Conservation (phyloP, 257 asterid species). For the Leonotis leonurus region DNA sequence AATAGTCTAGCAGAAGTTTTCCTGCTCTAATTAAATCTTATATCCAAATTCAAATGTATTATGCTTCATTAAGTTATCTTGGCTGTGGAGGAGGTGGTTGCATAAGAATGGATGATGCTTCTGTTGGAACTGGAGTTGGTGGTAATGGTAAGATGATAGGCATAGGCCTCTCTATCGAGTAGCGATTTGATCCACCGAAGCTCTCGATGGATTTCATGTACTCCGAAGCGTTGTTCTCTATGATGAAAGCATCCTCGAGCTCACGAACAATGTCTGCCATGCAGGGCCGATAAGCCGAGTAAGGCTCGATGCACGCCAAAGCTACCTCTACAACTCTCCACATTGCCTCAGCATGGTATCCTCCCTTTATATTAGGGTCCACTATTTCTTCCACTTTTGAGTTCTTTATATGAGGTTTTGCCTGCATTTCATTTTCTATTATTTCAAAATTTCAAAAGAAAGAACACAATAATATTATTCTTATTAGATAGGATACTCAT, state of each 20-base stretch:
- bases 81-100: slow-evolving; percentile 62
- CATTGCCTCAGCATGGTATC: slow-evolving; percentile 41
- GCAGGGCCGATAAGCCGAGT: slow-evolving; percentile 74
- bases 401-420: slow-evolving; percentile 69
- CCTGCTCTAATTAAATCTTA: too few relatives aligned
- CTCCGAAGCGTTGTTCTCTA: slow-evolving; percentile 39
- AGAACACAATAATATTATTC: too few relatives aligned
- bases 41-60: not conserved
- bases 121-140: slow-evolving; percentile 42
- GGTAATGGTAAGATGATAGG: slow-evolving; percentile 32
- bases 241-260: slow-evolving; percentile 76
- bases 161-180: slow-evolving; percentile 64
- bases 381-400: slow-evolving; percentile 57
- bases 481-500: too few relatives aligned
- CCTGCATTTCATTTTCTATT: too few relatives aligned
- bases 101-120: slow-evolving; percentile 38
- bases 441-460: too few relatives aligned
- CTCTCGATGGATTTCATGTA: slow-evolving; percentile 42
- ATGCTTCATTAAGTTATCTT: slow-evolving; percentile 34
- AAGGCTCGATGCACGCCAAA: slow-evolving; percentile 77
- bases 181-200: slow-evolving; percentile 72
- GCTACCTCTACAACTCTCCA: slow-evolving; percentile 74
- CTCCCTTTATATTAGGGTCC: slow-evolving; percentile 36
- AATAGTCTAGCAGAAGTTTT: too few relatives aligned
- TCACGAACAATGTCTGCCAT: slow-evolving; percentile 83